These are phyloP conservation scores for Monosporascus sp. DNA, from an alignment of 2,329 filamentous ascomycete species.

Conservation along the genomic window DNA sequence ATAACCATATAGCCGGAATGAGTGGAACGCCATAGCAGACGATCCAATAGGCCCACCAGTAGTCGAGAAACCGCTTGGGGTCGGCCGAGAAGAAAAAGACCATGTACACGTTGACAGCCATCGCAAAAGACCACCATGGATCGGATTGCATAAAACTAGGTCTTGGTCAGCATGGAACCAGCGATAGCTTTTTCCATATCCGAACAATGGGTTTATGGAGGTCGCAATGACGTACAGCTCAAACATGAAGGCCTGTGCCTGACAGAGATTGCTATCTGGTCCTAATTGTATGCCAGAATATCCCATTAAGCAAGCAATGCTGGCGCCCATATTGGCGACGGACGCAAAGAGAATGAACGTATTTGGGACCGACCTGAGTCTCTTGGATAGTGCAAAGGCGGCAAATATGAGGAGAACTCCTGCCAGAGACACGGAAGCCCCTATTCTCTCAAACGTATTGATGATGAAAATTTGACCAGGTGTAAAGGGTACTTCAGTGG, in stretches of 20 bases:
- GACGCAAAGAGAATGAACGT: conserved; percentile 59
- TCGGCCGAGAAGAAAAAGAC: conserved; percentile 57
- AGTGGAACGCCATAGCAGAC: conserved; percentile 70
- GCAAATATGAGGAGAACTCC: conserved; percentile 48
- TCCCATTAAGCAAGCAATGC: conserved; percentile 65
- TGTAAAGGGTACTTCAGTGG: conserved; percentile 5
- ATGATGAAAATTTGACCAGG: conserved; percentile 35
- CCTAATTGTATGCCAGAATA: conserved; percentile 56
- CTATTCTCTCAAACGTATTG: conserved; percentile 46
- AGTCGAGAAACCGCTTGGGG: conserved; percentile 64
- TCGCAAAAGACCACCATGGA: conserved; percentile 72
- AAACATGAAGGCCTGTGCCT: conserved; percentile 55
- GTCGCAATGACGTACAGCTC: conserved; percentile 53
- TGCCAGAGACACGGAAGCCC: conserved; percentile 47
- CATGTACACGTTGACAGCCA: conserved; percentile 77
- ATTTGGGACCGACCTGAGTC: conserved; percentile 54
- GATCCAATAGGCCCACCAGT: conserved; percentile 65
- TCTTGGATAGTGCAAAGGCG: conserved; percentile 45
- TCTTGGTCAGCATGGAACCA: conserved; percentile 5
- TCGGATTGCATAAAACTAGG: conserved; percentile 72
- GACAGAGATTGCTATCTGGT: conserved; percentile 52
- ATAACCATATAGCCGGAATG: conserved; percentile 59
- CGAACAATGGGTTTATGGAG: no score
- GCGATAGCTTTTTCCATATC: no score
- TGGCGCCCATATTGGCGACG: conserved; percentile 54